Evolutionary conservation across 345 rosid species (phyloP).

Genomic region (Draba incana): DNA sequence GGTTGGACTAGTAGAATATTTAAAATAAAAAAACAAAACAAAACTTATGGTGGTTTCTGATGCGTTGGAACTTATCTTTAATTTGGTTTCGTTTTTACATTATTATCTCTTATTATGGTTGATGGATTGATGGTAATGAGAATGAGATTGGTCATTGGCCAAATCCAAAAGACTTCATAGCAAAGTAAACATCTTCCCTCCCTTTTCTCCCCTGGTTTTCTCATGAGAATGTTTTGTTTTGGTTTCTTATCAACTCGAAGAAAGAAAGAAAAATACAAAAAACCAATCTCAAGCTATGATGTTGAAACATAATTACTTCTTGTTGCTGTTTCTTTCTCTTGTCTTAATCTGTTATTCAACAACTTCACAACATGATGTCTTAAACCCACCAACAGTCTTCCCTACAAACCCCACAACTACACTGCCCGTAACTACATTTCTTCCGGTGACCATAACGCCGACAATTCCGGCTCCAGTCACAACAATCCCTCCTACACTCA

Average conservation of each 20-base stretch:
- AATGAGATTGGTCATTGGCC: slow-evolving; percentile 35
- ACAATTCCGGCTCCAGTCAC: slow-evolving; percentile 60
- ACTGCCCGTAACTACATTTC: slow-evolving; percentile 48
- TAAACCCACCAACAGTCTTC: slow-evolving; percentile 49
- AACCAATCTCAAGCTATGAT: slow-evolving; percentile 37
- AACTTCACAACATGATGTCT: slow-evolving; percentile 47
- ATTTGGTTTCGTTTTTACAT: no score
- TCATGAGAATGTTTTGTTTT: slow-evolving; percentile 42
- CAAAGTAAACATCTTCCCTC: slow-evolving; percentile 56
- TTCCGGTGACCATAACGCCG: slow-evolving; percentile 44
- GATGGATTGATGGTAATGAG: no score
- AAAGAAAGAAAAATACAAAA: slow-evolving; percentile 26
- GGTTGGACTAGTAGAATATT: no score
- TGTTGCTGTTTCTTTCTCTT: slow-evolving; percentile 48
- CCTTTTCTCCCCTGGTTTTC: slow-evolving; percentile 34
- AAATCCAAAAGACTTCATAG: slow-evolving; percentile 51
- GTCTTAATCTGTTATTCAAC: slow-evolving; percentile 47
- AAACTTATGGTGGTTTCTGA: no score
- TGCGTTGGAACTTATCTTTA: no score
- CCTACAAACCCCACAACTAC: slow-evolving; percentile 51
- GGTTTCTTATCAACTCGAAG: slow-evolving; percentile 37
- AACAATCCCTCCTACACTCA: slow-evolving; percentile 47
- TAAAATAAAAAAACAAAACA: no score
- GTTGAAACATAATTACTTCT: slow-evolving; percentile 47
- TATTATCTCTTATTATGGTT: no score